phyloP scores from a whole-genome alignment of 148 eudicot species.

The Bassia scoparia region DNA sequence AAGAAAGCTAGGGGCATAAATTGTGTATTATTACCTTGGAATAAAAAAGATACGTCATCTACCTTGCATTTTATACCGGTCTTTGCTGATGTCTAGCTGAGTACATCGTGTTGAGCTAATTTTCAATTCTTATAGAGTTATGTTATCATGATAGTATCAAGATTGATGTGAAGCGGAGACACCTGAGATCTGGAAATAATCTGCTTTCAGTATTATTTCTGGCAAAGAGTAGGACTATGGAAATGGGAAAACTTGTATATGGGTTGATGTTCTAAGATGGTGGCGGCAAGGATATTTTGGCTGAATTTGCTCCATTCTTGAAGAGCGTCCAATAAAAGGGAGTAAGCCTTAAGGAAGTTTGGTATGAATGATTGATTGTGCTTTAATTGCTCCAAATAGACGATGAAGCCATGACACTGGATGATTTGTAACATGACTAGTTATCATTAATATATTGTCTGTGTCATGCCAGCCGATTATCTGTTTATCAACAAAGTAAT shows the following conservation, averaged over 20 bases:
- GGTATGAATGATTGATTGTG: background rate
- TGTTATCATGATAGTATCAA: slow-evolving; percentile 48
- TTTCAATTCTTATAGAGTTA: slow-evolving; percentile 12
- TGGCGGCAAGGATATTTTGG: slow-evolving; percentile 62
- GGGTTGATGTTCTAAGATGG: slow-evolving; percentile 98
- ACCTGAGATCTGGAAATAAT: slow-evolving; percentile 84
- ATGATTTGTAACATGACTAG: background rate
- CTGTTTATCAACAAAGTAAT: too few species aligned
- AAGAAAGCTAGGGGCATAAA: background rate
- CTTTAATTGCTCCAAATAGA: background rate
- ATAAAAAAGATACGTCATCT: background rate
- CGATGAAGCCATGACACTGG: background rate
- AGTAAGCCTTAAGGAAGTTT: background rate
- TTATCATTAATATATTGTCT: background rate
- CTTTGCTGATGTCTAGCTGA: slow-evolving; percentile 8
- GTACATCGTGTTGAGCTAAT: slow-evolving; percentile 4
- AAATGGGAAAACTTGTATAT: slow-evolving; percentile 77
- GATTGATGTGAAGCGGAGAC: slow-evolving; percentile 94
- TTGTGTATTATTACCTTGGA: background rate
- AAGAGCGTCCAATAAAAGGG: slow-evolving; percentile 73
- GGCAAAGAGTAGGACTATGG: slow-evolving; percentile 77
- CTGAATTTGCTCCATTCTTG: slow-evolving; percentile 84
- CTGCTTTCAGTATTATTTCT: slow-evolving; percentile 94
- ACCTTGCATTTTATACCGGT: background rate
- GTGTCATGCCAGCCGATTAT: background rate